These are phyloP conservation scores for Cynara cardunculus DNA, from an alignment of 129 eudicot species.

Conservation along the genomic window DNA sequence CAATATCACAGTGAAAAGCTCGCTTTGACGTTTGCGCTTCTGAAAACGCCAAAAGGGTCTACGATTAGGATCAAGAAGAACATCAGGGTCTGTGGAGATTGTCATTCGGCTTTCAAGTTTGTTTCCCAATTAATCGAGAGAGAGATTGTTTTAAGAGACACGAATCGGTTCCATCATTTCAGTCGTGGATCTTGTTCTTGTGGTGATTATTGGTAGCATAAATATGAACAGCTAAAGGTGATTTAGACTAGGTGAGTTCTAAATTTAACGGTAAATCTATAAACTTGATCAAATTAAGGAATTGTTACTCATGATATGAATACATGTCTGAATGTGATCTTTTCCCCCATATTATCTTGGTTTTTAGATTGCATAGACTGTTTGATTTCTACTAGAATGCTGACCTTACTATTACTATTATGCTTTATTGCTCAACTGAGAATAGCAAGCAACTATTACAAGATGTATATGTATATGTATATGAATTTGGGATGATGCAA, in stretches of 20 bases:
- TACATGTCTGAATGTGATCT: not conserved
- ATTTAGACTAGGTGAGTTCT: not conserved
- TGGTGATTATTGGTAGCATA: slow-evolving; percentile 77
- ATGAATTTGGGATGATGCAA: no score
- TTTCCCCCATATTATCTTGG: not conserved
- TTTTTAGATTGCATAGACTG: not conserved
- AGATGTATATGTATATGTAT: no score
- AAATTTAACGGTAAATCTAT: not conserved
- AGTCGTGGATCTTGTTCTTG: slow-evolving; percentile 69
- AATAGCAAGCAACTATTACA: no score
- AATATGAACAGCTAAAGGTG: not conserved
- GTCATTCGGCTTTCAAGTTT: slow-evolving; percentile 78
- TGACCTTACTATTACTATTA: not conserved
- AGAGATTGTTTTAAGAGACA: slow-evolving; percentile 76
- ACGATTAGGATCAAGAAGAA: slow-evolving; percentile 72
- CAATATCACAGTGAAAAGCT: slow-evolving; percentile 81
- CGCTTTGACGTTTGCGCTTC: slow-evolving; percentile 62
- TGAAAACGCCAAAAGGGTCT: slow-evolving; percentile 42
- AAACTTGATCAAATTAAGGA: not conserved
- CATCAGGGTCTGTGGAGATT: slow-evolving; percentile 87
- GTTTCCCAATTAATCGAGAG: slow-evolving; percentile 54
- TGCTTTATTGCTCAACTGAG: not conserved
- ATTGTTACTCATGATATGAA: not conserved
- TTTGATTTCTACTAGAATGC: not conserved
- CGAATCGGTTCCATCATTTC: slow-evolving; percentile 79